Evolutionary conservation across 495 filamentous ascomycete species (phyloP).

Genomic region (Annulohypoxylon maeteangense): DNA sequence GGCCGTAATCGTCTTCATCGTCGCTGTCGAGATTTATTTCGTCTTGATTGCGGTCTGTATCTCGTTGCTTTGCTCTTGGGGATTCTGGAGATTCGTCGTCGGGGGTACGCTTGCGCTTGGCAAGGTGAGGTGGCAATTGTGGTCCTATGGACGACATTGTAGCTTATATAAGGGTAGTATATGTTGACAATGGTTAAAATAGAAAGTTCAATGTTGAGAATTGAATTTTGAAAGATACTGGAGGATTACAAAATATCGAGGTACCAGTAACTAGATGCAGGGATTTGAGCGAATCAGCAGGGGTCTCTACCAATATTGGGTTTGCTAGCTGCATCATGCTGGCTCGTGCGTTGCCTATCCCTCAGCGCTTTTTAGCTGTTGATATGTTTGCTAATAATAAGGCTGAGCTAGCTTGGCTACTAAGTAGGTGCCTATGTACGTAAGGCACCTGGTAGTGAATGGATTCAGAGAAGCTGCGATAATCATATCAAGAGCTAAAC

Average conservation of each 20-base stretch:
- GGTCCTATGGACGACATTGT: conserved; percentile 63
- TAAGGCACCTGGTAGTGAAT: conserved; percentile 28
- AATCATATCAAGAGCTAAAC: conserved; percentile 16
- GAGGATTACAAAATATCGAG: background rate
- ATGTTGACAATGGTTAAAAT: background rate
- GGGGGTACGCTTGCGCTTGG: conserved; percentile 63
- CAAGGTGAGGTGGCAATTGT: conserved; percentile 61
- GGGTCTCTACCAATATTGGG: conserved; percentile 5
- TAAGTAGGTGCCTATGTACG: conserved; percentile 25
- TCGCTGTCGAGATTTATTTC: conserved; percentile 50
- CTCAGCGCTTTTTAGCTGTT: conserved; percentile 7
- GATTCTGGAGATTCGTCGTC: conserved; percentile 53
- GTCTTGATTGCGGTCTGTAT: conserved; percentile 47
- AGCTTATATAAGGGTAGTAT: background rate
- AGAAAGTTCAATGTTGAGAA: background rate
- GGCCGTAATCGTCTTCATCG: conserved; percentile 53
- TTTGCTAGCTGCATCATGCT: conserved; percentile 1
- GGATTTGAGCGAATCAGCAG: conserved; percentile 10
- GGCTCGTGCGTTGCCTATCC: conserved; percentile 31
- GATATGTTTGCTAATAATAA: conserved; percentile 35
- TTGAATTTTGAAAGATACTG: background rate
- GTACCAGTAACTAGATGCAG: background rate
- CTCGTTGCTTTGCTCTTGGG: conserved; percentile 53
- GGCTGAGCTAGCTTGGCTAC: conserved; percentile 32
- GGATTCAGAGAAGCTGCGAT: conserved; percentile 32